Evolutionary conservation across 345 rosid species (phyloP), one percentile per base, ranked within the genome.

Genomic region (Trapa incisa): DNA sequence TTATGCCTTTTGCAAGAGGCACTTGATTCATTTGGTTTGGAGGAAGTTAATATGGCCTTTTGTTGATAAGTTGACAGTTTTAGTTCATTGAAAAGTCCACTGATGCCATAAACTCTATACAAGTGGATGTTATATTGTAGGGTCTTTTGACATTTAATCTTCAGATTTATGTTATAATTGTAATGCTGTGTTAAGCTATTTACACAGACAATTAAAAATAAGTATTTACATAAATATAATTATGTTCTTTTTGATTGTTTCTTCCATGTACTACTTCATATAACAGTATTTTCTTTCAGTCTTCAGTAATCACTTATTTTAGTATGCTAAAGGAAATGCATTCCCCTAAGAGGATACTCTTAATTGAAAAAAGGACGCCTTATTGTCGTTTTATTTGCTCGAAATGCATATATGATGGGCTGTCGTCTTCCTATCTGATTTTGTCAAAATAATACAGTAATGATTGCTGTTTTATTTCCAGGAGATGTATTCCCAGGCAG

Each of bases 401-500:
- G 33, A 17, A 54, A 4, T n/a, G 7, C 4, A 54, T 54, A 1
- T 54, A 22, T 15, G 11, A n/a, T 10, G 15, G 63, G 33, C 1
- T 35, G 4, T 32, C 2, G 29, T 58, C 15, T 58, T 58, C 37
- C 15, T 58, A 10, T 58, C 10, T 10, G 14, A 9, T 35, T 10
- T 58, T 58, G 37, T 32, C 14, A 58, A 32, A 6, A 36, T 58
- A n/a, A 33, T 58, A 43, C 8, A 22, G 15, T 65, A n/a, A 42
- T 41, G 13, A 42, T 41, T 43, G 67, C 6, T 38, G 42, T 58
- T 68, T 76, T 16, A 67, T 73, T 85, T 73, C 63, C 89, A 94
- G 99, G 99, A 91, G 73, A 94, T 94, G 99, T 91, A 94, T 66
- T 71, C 75, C 16, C 96, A 89, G 70, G 91, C 87, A 16, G 99